Base-by-base conservation (phyloP, 176 grass and related monocot genomes). In the maize (Zea mays) region DNA sequence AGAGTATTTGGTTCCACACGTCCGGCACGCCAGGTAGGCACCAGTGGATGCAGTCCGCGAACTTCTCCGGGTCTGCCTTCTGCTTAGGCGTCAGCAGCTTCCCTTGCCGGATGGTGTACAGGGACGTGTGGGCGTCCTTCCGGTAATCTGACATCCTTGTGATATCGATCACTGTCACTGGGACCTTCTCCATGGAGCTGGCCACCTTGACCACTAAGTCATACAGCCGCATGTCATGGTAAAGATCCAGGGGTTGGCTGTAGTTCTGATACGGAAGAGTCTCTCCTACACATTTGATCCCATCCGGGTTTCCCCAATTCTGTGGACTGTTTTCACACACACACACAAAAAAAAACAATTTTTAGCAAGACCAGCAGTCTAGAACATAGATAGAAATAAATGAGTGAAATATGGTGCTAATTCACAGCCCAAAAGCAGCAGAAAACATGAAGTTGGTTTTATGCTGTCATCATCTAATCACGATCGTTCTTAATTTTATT, bases 31-130 rank as follows among this genome's bases (percentile, higher is more conserved):
- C 94, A 0, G 94, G 94, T 16, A 97, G 86, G 64, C 94, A 97
- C 94, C 94, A 94, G 20, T 97, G 94, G 58, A 97, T 94, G 77
- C 94, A 97, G 69, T 97, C 94, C 0, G 94, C 86, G 3, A 84
- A 97, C 37, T 81, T 92, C 42, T 61, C 51, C 0, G 87, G 94
- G 7, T 97, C 17, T 0, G 89, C 85, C 76, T 93, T 81, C 79
- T 97, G 91, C 86, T 93, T 55, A 0, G 89, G 37, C 2, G 94
- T 92, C 79, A 97, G 75, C 60, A 92, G 4, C n/a, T 90, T 85
- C 10, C 89, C 89, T 71, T 86, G 86, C 56, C 82, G 85, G 65
- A 97, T 19, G 8, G 94, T 41, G 41, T 94, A 88, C 13, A 97
- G 42, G 0, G 82, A 86, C 8, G 94, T 94, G 82, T 97, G 94